Percentiles rank a stretch among this genome's conserved stretches.
phyloP scores from a whole-genome alignment of 192 early-diverging fungal genomes.

The Coemansia sp. region DNA sequence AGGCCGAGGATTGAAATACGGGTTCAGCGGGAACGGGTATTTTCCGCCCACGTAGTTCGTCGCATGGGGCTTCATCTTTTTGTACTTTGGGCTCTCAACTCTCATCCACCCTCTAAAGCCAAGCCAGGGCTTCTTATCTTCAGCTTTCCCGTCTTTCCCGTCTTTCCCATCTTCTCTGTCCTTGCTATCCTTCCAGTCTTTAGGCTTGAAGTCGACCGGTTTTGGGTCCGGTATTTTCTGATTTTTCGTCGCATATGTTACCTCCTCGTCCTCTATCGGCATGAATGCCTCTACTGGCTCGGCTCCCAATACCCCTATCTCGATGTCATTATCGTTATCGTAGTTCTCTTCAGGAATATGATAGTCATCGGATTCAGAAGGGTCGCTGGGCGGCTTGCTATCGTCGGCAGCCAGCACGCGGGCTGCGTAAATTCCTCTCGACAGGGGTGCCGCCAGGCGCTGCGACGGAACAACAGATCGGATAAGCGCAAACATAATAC shows the following conservation, averaged over 20 bases:
- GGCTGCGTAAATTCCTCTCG: conserved; percentile 22
- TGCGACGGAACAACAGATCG: background rate
- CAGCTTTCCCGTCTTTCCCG: background rate
- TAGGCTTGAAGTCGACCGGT: no score
- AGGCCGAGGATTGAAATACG: conserved; percentile 72
- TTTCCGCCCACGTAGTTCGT: conserved; percentile 36
- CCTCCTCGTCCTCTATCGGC: conserved; percentile 3
- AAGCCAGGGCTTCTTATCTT: background rate
- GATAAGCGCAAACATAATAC: background rate
- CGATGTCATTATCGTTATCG: background rate
- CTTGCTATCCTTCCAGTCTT: background rate
- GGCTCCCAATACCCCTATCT: conserved; percentile 12
- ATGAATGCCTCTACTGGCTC: conserved; percentile 18
- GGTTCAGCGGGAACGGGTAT: conserved; percentile 89
- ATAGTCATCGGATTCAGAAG: background rate
- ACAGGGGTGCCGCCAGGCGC: background rate
- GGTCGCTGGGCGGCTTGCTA: background rate
- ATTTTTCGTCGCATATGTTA: no score
- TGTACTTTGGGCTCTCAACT: conserved; percentile 20
- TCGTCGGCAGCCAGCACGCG: background rate
- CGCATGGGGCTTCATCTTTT: conserved; percentile 13
- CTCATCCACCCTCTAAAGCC: conserved; percentile 41
- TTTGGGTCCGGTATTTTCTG: no score
- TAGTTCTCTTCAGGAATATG: background rate
- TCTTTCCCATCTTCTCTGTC: background rate